Base-by-base conservation (phyloP, 225 moss, liverwort and hornwort species). In the Polytrichum formosum region DNA sequence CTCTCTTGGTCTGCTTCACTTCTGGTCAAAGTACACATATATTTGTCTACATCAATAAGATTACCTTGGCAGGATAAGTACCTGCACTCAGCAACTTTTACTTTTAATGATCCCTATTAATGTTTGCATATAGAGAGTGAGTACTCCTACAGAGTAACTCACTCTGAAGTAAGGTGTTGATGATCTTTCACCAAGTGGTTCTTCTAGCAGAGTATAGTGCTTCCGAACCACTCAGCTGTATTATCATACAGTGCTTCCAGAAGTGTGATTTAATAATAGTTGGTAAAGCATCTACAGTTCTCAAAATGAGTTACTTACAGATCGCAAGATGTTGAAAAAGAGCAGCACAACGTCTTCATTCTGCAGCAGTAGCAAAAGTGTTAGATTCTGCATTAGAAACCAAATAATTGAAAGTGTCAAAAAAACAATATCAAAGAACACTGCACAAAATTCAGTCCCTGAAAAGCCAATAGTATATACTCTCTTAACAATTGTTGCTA, bases 261-360 rank as follows among this genome's bases (percentile, higher is more conserved):
- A 35, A 35, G 13, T 13, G 3, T 46, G 46, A 46, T 46, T 2
- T 3, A 8, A 46, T 13, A 46, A 46, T 16, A 37, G 13, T 46
- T 46, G 46, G 46, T 46, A 46, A 46, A 13, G 46, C 7, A n/a
- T 58, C n/a, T 58, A 58, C 21, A 22, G 21, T 20, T 58, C 58
- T 20, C 58, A 20, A 58, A 58, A 8, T 58, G 21, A 58, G n/a
- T 62, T 70, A 83, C 83, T 78, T 80, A 92, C 91, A 81, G 75
- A 75, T 67, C 81, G 87, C 68, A 92, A 75, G 74, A 90, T 83
- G 78, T 85, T 92, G 83, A 92, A 92, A 69, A 90, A 90, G 56
- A 92, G 83, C 54, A 92, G 78, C 76, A 92, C 85, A 29, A 87
- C 91, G 59, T 92, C 91, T 73, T 85, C 90, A 65, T 92, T 92